Base-by-base conservation (phyloP, 805 yeast species). In the Candida krabiensis region DNA sequence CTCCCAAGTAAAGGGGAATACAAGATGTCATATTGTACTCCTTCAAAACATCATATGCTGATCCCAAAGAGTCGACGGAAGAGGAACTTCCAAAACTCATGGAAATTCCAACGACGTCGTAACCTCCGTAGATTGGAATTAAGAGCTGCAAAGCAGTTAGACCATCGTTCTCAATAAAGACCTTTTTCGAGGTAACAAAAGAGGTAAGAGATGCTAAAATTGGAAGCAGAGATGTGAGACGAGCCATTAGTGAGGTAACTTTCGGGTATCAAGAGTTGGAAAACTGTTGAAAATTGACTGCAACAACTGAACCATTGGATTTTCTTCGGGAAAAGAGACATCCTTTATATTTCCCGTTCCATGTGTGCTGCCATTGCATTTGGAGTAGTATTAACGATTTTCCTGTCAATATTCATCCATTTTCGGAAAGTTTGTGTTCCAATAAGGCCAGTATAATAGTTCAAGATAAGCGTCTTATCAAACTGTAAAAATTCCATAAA, bases 161-260 rank as follows among this genome's bases (percentile, higher is more conserved):
- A 22, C 69, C 70, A 49, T 69, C 73, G 47, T 69, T 67, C 34
- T 69, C 73, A 40, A 67, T 64, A 47, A 68, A 67, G 40, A 64
- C 58, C 46, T 62, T 66, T 49, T 59, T 63, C 16, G 64, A 35
- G 9, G 31, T 18, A 12, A 25, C 44, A 13, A 28, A 6, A 9
- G 37, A 14, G 9, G 31, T 27, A 26, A 32, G 30, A 16, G 37
- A 27, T 8, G 24, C 24, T 8, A 21, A 11, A 21, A 11, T 11
- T 21, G 24, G 11, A 8, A 21, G 24, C 11, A 21, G 11, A 8
- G 24, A 21, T 7, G 24, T 8, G 9, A 21, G 24, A 21, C 24
- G 24, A 21, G 11, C 24, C 24, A 21, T 21, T 21, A 8, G 7
- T 21, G 24, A 21, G 7, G 24, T 8, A 8, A 21, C 11, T 21